Percentiles rank a stretch among this genome's conserved stretches.
Evolutionary conservation across 2,329 filamentous ascomycete species (phyloP).

Genomic region (Stachybotrys chartarum): DNA sequence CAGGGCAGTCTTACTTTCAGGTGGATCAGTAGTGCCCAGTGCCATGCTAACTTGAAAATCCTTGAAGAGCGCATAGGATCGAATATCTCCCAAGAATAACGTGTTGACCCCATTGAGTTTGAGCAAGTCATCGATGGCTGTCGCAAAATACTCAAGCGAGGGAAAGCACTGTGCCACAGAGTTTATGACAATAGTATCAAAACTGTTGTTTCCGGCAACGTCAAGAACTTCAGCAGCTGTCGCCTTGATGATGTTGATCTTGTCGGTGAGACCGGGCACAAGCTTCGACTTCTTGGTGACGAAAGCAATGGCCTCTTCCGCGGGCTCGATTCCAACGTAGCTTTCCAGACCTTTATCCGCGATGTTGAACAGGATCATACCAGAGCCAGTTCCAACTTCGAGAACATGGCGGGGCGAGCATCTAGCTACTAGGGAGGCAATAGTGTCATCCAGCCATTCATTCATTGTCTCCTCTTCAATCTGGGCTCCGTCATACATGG

Average conservation of each 20-base stretch:
- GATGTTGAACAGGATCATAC: conserved; percentile 12
- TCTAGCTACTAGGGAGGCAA: neutral
- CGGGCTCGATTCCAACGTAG: conserved; percentile 5
- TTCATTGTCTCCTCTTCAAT: conserved; percentile 1
- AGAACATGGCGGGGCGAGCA: conserved; percentile 1
- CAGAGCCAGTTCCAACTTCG: conserved; percentile 9
- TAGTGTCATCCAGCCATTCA: conserved; percentile 4
- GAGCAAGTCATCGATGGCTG: conserved; percentile 3
- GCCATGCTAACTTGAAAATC: conserved; percentile 6
- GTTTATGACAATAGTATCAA: conserved; percentile 5
- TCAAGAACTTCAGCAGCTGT: neutral
- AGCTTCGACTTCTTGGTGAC: conserved; percentile 1
- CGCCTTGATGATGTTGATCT: neutral
- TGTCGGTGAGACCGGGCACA: neutral
- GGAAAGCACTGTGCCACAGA: conserved; percentile 12
- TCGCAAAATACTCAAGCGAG: conserved; percentile 4
- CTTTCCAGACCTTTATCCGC: neutral
- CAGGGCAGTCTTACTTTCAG: conserved; percentile 4
- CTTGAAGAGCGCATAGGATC: conserved; percentile 7
- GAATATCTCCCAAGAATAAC: conserved; percentile 12
- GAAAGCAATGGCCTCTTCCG: conserved; percentile 2
- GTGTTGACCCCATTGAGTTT: conserved; percentile 2
- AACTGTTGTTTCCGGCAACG: neutral
- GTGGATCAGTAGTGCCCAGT: neutral
- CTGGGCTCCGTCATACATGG: conserved; percentile 1